These are phyloP conservation scores for Cryomyces minteri DNA, from an alignment of 495 filamentous ascomycete species.

Conservation along the genomic window DNA sequence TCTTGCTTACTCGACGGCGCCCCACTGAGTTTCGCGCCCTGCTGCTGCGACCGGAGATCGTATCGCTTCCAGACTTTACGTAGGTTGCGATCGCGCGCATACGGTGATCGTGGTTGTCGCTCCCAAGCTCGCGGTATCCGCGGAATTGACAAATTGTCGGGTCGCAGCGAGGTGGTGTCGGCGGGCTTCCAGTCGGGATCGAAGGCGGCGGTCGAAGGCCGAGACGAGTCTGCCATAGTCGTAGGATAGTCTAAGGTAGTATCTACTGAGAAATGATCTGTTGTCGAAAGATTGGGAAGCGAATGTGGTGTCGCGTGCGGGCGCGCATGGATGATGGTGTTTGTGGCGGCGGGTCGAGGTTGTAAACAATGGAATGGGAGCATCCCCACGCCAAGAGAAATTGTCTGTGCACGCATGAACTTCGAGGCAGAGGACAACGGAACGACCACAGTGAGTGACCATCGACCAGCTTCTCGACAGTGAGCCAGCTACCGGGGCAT, in stretches of 20 bases:
- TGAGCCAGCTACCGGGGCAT: neutral
- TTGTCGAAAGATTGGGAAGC: neutral
- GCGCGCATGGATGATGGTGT: neutral
- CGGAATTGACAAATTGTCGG: neutral
- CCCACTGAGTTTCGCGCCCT: neutral
- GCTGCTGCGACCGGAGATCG: slow-evolving; percentile 5
- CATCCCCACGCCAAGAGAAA: no score
- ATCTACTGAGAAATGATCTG: neutral
- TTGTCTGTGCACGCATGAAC: neutral
- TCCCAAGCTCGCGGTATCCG: slow-evolving; percentile 21
- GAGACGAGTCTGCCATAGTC: neutral
- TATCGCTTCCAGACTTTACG: slow-evolving; percentile 22
- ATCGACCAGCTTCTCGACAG: no score
- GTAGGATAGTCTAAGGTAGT: slow-evolving; percentile 1
- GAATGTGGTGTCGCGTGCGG: neutral
- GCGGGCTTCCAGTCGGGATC: slow-evolving; percentile 12
- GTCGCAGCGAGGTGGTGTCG: neutral
- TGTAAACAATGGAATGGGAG: no score
- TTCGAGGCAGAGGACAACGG: no score
- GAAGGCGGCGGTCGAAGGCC: slow-evolving; percentile 4
- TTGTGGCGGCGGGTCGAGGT: no score
- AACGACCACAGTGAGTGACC: no score
- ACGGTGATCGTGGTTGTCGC: slow-evolving; percentile 12
- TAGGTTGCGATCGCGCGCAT: slow-evolving; percentile 6
- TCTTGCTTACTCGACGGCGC: neutral